Evolutionary conservation across 2,329 filamentous ascomycete species (phyloP).

Genomic region (Neurospora sp.): DNA sequence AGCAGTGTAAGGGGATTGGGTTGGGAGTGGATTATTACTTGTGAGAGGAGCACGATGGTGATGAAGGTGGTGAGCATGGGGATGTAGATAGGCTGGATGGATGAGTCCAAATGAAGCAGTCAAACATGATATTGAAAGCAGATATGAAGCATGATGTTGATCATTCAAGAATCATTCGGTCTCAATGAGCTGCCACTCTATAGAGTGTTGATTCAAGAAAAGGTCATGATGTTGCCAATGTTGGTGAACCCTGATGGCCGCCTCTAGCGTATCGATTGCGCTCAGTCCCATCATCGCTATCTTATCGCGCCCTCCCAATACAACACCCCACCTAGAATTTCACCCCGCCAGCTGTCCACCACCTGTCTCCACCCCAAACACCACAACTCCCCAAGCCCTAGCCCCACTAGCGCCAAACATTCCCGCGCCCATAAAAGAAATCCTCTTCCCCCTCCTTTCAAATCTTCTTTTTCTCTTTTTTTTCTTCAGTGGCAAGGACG

Average conservation of each 20-base stretch:
- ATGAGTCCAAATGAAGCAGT: not conserved
- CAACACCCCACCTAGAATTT: not conserved
- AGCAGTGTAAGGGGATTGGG: conserved; percentile 39
- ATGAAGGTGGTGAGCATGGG: not conserved
- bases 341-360: not conserved
- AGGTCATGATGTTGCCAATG: not conserved
- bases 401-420: not conserved
- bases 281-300: not conserved
- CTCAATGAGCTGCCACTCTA: not conserved
- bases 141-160: not conserved
- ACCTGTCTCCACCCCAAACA: not conserved
- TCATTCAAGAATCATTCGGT: not conserved
- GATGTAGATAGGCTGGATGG: not conserved
- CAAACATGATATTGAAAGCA: not conserved
- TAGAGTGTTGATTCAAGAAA: too few species aligned
- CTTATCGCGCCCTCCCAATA: not conserved
- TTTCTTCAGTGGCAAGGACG: conserved; percentile 34
- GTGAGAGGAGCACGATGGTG: not conserved
- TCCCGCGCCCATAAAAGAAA: not conserved
- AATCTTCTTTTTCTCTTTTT: conserved; percentile 17
- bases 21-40: conserved; percentile 34
- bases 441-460: not conserved
- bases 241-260: not conserved
- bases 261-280: not conserved
- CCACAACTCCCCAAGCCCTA: not conserved